Evolutionary conservation across 805 yeast genomes (phyloP).

Genomic region (Ogataea sp.): DNA sequence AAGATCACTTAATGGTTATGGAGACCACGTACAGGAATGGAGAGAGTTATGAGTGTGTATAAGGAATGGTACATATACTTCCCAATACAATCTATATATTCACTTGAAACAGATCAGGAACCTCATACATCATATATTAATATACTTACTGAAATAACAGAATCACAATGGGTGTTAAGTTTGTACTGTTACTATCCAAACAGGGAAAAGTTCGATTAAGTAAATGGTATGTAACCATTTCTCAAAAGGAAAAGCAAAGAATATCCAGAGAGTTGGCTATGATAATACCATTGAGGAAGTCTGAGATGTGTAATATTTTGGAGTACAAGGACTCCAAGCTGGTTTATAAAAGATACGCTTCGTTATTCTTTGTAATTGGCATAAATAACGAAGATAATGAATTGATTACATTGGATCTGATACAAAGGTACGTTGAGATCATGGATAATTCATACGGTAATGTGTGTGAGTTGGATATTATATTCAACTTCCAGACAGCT

Average conservation of each 20-base stretch:
- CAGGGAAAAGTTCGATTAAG: constrained; percentile 93
- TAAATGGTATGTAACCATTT: constrained; percentile 83
- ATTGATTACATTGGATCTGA: constrained; percentile 71
- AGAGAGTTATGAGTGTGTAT: too few species aligned
- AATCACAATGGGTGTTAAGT: constrained; percentile 61
- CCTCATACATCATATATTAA: too few species aligned
- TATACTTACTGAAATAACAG: not conserved
- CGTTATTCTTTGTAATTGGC: constrained; percentile 84
- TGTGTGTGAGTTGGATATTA: constrained; percentile 94
- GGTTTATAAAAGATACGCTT: constrained; percentile 88
- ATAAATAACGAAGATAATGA: constrained; percentile 82
- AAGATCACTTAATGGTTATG: too few species aligned
- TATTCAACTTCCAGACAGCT: constrained; percentile 91
- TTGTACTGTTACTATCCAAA: constrained; percentile 73
- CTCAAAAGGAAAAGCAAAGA: constrained; percentile 80
- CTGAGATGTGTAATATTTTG: constrained; percentile 91
- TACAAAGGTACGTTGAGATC: constrained; percentile 91
- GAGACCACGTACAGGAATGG: too few species aligned
- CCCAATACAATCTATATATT: too few species aligned
- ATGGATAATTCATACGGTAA: constrained; percentile 95
- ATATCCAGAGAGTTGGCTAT: constrained; percentile 83
- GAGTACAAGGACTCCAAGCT: constrained; percentile 82
- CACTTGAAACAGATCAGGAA: too few species aligned
- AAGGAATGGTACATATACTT: too few species aligned
- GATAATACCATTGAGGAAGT: constrained; percentile 71